These are phyloP conservation scores for Styphnolobium japonicum DNA, from an alignment of 306 rosid species.

Conservation along the genomic window DNA sequence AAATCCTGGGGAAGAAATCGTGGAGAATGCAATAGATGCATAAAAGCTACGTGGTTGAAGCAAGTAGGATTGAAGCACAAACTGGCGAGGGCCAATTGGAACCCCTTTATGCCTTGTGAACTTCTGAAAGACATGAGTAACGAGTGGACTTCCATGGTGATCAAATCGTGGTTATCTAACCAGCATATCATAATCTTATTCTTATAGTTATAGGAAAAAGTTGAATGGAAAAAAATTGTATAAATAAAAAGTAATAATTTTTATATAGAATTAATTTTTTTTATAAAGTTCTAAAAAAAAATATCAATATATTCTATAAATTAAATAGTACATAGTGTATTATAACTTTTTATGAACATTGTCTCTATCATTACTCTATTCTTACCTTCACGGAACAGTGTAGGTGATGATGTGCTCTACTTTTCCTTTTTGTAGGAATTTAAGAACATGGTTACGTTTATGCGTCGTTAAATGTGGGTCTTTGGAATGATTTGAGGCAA, in stretches of 20 bases:
- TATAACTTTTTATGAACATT: not conserved
- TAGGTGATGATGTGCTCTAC: conserved; percentile 34
- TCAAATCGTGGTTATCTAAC: conserved; percentile 43
- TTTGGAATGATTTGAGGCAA: conserved; percentile 57
- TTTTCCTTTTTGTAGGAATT: conserved; percentile 52
- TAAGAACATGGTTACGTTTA: conserved; percentile 31
- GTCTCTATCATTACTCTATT: not conserved
- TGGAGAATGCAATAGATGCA: conserved; percentile 11
- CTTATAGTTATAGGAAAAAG: not conserved
- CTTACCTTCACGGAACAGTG: conserved; percentile 23
- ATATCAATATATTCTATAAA: too few relatives aligned
- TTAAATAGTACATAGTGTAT: too few relatives aligned
- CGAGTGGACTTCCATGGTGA: conserved; percentile 49
- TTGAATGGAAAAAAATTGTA: not conserved
- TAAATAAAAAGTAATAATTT: too few relatives aligned
- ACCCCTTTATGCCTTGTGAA: not conserved
- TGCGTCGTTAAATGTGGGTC: conserved; percentile 53
- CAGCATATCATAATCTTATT: conserved; percentile 19
- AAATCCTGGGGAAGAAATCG: conserved; percentile 6
- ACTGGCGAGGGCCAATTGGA: conserved; percentile 10
- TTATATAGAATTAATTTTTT: too few relatives aligned
- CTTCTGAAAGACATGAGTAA: conserved; percentile 17
- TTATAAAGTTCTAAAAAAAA: too few relatives aligned
- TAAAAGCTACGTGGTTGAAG: conserved; percentile 14
- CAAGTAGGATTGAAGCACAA: conserved; percentile 11